These are phyloP conservation scores for Phytophthora syringae DNA, from an alignment of 352 stramenopile genomes.

Conservation along the genomic window DNA sequence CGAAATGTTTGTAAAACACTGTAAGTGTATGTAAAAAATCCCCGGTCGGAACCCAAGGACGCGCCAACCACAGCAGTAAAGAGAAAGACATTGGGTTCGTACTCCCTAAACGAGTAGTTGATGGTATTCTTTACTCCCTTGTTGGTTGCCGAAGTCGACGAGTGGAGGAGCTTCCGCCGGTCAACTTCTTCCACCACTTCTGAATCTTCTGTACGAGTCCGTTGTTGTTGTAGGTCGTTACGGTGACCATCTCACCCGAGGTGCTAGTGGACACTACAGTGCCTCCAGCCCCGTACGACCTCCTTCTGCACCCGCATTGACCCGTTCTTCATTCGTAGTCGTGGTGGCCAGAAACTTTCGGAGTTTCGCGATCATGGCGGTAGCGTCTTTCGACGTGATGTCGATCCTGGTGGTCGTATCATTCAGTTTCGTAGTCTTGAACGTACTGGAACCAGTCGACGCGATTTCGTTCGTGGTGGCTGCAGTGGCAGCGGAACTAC, in stretches of 20 bases:
- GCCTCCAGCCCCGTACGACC: conserved; percentile 14
- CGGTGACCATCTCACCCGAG: conserved; percentile 15
- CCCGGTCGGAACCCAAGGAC: no score
- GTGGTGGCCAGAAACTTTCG: conserved; percentile 1
- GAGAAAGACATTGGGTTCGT: no score
- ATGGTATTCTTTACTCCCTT: no score
- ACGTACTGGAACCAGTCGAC: not conserved
- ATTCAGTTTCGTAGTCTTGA: conserved; percentile 15
- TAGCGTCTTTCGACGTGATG: not conserved
- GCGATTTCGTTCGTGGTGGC: conserved; percentile 18
- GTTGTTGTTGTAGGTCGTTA: conserved; percentile 15
- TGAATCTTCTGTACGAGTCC: conserved; percentile 15
- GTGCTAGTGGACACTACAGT: not conserved
- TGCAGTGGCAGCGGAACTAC: conserved; percentile 1
- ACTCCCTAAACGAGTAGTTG: no score
- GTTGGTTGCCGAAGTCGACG: no score
- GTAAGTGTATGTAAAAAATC: no score
- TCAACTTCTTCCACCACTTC: conserved; percentile 7
- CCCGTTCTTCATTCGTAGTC: conserved; percentile 17
- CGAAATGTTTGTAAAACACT: no score
- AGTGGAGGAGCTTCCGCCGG: no score
- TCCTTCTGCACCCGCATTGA: conserved; percentile 12
- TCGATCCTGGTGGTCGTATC: conserved; percentile 3
- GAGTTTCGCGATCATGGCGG: not conserved
- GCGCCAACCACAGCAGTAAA: no score